Evolutionary conservation across 257 asterid genomes (phyloP).

Genomic region (Solanum appendiculatum): DNA sequence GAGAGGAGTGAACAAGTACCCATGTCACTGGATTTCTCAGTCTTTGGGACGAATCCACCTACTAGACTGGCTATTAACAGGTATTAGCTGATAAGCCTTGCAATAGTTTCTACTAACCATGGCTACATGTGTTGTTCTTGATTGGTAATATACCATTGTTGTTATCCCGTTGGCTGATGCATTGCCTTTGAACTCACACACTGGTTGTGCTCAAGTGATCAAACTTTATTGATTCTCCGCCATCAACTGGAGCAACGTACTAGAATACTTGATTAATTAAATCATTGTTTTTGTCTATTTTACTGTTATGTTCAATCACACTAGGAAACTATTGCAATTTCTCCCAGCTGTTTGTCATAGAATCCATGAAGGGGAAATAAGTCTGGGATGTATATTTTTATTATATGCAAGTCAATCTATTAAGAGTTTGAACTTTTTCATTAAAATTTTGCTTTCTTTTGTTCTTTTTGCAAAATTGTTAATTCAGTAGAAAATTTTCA

Average conservation of each 20-base stretch:
- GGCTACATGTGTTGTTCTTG: not conserved
- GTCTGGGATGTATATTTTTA: not conserved
- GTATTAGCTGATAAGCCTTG: too few species aligned
- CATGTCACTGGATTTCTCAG: too few species aligned
- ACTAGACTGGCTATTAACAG: too few species aligned
- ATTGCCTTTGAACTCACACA: not conserved
- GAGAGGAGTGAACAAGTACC: slow-evolving; percentile 64
- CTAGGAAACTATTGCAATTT: not conserved
- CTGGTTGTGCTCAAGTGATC: not conserved
- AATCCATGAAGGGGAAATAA: not conserved
- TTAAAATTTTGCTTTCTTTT: not conserved
- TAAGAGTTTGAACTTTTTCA: not conserved
- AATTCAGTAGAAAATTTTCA: not conserved
- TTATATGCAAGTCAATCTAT: not conserved
- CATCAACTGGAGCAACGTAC: not conserved
- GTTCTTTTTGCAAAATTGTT: not conserved
- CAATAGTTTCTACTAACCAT: too few species aligned
- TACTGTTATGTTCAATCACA: not conserved
- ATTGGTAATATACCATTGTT: not conserved
- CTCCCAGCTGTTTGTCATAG: not conserved
- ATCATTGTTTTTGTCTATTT: not conserved
- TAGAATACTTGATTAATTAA: not conserved
- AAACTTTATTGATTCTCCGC: not conserved
- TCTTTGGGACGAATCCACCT: too few species aligned
- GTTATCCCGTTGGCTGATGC: not conserved